Base-by-base conservation (phyloP, 1,284 basidiomycete species). In the Ceraceosorus guamensis region DNA sequence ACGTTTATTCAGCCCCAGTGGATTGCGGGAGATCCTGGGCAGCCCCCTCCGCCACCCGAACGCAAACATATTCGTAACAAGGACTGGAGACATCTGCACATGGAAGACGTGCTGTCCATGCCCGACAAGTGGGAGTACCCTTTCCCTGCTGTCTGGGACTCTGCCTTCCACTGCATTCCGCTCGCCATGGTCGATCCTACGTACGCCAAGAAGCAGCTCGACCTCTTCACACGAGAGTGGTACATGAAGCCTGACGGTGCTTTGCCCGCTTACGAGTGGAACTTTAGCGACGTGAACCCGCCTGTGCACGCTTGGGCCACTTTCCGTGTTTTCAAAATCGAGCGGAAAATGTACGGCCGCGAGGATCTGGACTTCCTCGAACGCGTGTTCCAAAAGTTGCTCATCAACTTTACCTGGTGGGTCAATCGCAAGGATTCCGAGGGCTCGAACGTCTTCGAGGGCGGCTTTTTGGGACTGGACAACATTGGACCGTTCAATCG, bases 351-450 rank as follows among this genome's bases (percentile, higher is more conserved):
- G 68, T 87, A 87, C 59, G 93, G 92, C 2, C 83, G 83, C 55
- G 92, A 93, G 72, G 93, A 98, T 76, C 74, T 96, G 48, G 80
- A 84, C 46, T 98, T 97, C 82, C 81, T 98, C 45, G 93, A 98
- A 80, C 84, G 93, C 52, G 93, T 97, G 33, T 98, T 98, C 84
- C 92, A 97, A 79, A 97, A 98, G 79, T 78, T 97, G 58, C 79
- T 98, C 34, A 80, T 98, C 61, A 97, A 97, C 79, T 97, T 97
- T 72, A 98, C 93, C 41, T 97, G 93, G 82, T 98, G 93, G 93
- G 92, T 97, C 39, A 98, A 98, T 78, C 86, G 93, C 54, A 98
- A 98, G 77, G 93, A 98, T 71, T 82, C 87, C 55, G 89, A 85
- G 24, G 93, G 93, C 31, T 87, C 90, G 78, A 93, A 93, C 74